These are phyloP conservation scores for Euphorbia pulcherrima DNA, from an alignment of 345 rosid genomes.

Conservation along the genomic window DNA sequence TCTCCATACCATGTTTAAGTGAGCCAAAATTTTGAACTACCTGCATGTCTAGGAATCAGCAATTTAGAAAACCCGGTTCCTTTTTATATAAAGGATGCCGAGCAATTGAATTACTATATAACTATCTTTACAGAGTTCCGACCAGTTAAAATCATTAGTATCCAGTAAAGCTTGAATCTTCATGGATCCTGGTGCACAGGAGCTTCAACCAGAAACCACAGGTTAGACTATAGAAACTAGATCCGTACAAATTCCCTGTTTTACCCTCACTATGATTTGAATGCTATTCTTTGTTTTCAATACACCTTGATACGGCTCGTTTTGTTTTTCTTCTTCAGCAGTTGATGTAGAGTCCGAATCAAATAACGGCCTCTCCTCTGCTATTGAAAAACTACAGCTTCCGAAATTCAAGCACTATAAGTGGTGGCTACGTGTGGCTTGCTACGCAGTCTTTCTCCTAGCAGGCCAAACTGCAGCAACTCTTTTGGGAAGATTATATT, in stretches of 20 bases:
- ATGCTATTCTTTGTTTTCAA: background rate
- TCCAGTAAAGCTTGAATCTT: background rate
- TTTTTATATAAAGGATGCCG: background rate
- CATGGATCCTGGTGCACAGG: conserved; percentile 24
- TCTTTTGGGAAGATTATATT: conserved; percentile 49
- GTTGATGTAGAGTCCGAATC: conserved; percentile 16
- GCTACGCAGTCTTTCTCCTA: conserved; percentile 35
- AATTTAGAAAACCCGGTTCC: background rate
- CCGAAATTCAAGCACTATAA: conserved; percentile 29
- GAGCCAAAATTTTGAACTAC: background rate
- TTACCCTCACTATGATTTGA: background rate
- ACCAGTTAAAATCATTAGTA: background rate
- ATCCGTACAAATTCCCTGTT: too few relatives aligned
- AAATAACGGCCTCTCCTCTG: background rate
- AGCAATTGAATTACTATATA: background rate
- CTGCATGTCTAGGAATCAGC: background rate
- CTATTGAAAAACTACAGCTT: conserved; percentile 4
- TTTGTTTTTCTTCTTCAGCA: conserved; percentile 11
- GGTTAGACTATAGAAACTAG: conserved; percentile 17
- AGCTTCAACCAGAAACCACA: conserved; percentile 18
- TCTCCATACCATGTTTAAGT: too few relatives aligned
- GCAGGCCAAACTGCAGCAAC: conserved; percentile 47
- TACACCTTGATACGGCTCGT: background rate
- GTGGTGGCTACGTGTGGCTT: conserved; percentile 44
- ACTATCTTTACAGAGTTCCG: background rate